Base-by-base conservation (phyloP, 768 basidiomycete genomes). In the Trichaptum fuscoviolaceum region DNA sequence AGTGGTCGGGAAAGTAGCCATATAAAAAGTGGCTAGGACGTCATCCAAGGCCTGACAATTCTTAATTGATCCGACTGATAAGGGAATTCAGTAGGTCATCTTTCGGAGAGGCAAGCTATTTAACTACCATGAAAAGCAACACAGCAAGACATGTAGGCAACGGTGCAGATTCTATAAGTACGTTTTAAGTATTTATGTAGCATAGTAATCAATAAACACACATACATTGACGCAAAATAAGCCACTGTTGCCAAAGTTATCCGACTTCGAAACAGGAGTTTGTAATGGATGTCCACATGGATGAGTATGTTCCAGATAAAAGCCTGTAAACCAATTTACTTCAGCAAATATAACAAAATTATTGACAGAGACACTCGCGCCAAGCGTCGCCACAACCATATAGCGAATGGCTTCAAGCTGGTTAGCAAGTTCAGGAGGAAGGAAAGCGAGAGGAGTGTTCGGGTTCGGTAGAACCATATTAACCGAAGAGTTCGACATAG, bases 181-280 rank as follows among this genome's bases (percentile, higher is more conserved):
- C 24, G 18, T 58, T 26, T 15, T 61, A 61, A 34, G 30, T 3
- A 2, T 25, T 61, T 25, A 18, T 25, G 3, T 18, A 25, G 10
- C 59, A n/a, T n/a, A n/a, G 59, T 18, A 12, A 15, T 25, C 15
- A 23, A 24, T 18, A 15, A 25, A 34, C 10, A 23, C 58, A n/a
- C 25, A 62, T 63, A 76, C 78, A 77, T 78, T 9, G 77, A 77
- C 26, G 77, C 20, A 62, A 77, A 70, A 67, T 79, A 80, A 0
- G 72, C 58, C 7, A 73, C 34, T 6, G 72, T 64, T 62, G 35
- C 58, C 67, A 66, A 36, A 27, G 70, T 42, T 30, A 73, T 62
- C 57, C 67, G 57, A 65, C 62, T 35, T 61, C 67, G 65, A 42
- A 68, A 68, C 0, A 77, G 60, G 8, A 78, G 66, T 17, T 63